Percentiles rank a stretch among this genome's conserved stretches.
Evolutionary conservation across 2,329 filamentous ascomycete genomes (phyloP).

Genomic region (Coleophoma eucalyptorum): DNA sequence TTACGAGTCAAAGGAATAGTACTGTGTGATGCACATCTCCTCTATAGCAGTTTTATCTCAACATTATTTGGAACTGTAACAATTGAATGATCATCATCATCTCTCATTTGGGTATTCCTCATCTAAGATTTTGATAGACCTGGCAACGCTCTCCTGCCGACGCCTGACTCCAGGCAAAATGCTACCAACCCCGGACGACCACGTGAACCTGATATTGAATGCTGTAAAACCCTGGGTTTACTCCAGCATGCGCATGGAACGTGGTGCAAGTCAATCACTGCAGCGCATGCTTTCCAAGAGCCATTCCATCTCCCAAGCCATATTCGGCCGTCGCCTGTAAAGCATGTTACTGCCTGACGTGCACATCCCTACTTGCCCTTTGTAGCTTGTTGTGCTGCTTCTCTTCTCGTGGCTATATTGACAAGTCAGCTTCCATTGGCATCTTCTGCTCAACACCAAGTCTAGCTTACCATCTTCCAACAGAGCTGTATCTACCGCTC

Average conservation of each 20-base stretch:
- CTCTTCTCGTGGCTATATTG: slow-evolving; percentile 26
- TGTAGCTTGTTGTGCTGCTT: slow-evolving; percentile 44
- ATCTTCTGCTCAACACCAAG: neutral
- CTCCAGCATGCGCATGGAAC: no score
- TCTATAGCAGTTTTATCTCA: no score
- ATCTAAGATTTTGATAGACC: neutral
- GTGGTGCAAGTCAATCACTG: neutral
- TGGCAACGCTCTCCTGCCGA: neutral
- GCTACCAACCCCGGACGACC: neutral
- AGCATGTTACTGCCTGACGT: no score
- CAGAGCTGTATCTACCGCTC: slow-evolving; percentile 64
- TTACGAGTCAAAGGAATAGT: no score
- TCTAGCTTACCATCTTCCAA: slow-evolving; percentile 62
- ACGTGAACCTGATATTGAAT: no score
- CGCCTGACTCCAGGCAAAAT: neutral
- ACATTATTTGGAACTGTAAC: no score
- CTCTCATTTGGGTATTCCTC: neutral
- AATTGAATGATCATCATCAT: no score
- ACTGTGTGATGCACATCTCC: no score
- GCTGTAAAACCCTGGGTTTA: no score
- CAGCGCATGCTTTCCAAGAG: neutral
- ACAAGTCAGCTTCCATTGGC: slow-evolving; percentile 7
- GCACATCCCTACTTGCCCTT: slow-evolving; percentile 36
- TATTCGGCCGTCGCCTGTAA: no score
- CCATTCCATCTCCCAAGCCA: neutral